These are phyloP conservation scores for Hibiscus syriacus DNA, from an alignment of 345 rosid genomes.

Conservation along the genomic window DNA sequence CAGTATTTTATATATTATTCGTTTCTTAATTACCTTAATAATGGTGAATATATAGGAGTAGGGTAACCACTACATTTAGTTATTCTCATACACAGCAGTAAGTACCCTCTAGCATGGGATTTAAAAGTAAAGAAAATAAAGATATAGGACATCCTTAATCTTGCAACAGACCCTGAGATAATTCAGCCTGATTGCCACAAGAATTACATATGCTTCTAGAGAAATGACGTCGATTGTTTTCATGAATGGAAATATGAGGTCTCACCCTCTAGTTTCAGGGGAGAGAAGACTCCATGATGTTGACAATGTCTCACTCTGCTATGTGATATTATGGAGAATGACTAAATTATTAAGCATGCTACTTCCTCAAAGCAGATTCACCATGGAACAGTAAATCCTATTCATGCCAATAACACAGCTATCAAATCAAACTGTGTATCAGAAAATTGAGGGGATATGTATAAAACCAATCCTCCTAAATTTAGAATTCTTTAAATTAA, in stretches of 20 bases:
- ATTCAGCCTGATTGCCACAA: not conserved
- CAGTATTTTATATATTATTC: too few relatives aligned
- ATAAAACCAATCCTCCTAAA: too few relatives aligned
- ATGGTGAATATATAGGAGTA: too few relatives aligned
- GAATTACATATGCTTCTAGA: not conserved
- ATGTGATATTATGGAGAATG: not conserved
- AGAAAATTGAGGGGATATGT: too few relatives aligned
- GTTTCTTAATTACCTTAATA: too few relatives aligned
- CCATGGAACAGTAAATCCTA: not conserved
- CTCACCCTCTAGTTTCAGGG: not conserved
- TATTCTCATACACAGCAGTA: not conserved
- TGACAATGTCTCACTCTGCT: not conserved
- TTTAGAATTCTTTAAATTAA: too few relatives aligned
- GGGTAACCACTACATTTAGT: too few relatives aligned
- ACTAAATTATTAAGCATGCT: conserved; percentile 1
- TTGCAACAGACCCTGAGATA: not conserved
- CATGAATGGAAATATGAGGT: not conserved
- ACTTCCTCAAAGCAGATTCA: not conserved
- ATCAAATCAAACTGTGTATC: not conserved
- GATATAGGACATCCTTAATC: not conserved
- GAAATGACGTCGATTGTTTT: too few relatives aligned
- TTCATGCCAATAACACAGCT: not conserved
- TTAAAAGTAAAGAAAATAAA: not conserved
- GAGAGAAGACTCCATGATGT: not conserved
- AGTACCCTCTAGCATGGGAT: not conserved